phyloP scores from a whole-genome alignment of 148 eudicot species.

The Talinum fruticosum region DNA sequence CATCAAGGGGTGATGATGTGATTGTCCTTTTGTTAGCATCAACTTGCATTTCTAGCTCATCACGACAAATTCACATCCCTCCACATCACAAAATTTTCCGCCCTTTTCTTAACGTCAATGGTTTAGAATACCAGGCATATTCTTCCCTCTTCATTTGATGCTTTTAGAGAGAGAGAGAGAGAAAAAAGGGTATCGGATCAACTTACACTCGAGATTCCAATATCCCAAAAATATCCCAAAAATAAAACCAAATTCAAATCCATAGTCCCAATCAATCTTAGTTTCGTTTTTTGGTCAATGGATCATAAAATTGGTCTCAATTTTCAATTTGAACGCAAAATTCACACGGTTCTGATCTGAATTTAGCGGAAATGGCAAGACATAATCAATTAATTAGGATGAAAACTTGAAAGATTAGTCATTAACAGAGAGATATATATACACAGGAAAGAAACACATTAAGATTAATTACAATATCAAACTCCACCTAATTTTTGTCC shows the following conservation, averaged over 20 bases:
- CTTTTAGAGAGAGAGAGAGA: no score
- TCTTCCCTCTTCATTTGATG: constrained; percentile 12
- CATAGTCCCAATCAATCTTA: no score
- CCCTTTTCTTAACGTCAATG: not conserved
- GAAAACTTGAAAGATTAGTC: not conserved
- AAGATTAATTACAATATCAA: not conserved
- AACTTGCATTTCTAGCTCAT: not conserved
- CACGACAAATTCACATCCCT: not conserved
- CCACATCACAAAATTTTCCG: no score
- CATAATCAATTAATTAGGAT: not conserved
- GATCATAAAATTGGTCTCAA: no score
- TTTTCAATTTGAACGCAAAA: no score
- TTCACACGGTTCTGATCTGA: no score
- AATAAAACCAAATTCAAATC: no score
- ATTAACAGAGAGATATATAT: constrained; percentile 1
- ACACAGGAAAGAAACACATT: not conserved
- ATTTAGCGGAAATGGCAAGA: no score
- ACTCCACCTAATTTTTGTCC: constrained; percentile 5
- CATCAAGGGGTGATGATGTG: no score
- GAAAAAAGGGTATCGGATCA: no score
- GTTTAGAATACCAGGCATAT: constrained; percentile 14
- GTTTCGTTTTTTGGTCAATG: no score
- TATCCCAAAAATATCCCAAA: not conserved
- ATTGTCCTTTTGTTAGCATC: no score
- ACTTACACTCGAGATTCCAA: constrained; percentile 24